phyloP scores from a whole-genome alignment of 2,329 filamentous ascomycete species.

The Diaporthe velutina region DNA sequence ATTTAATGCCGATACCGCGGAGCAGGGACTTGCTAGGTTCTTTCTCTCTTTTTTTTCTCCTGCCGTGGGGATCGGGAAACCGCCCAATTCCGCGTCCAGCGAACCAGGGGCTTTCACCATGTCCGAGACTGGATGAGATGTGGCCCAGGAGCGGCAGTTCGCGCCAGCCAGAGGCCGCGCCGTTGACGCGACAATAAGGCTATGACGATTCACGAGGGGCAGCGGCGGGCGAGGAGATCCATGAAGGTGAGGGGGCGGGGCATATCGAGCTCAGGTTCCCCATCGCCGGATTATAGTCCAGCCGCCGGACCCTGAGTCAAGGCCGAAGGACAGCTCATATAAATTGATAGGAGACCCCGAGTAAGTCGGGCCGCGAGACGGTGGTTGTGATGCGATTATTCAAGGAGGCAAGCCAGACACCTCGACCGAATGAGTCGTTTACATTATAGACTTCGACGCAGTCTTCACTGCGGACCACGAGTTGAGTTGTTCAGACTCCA shows the following conservation, averaged over 20 bases:
- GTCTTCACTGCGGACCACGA: background rate
- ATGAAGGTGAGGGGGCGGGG: conserved; percentile 31
- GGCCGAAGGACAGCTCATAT: background rate
- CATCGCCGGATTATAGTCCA: conserved; percentile 27
- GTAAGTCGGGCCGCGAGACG: background rate
- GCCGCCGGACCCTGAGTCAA: conserved; percentile 20
- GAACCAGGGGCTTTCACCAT: background rate
- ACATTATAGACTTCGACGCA: background rate
- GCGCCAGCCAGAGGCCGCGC: conserved; percentile 17
- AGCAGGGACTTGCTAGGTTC: conserved; percentile 17
- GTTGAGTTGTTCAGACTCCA: background rate
- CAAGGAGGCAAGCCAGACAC: background rate
- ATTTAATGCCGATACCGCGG: conserved; percentile 11
- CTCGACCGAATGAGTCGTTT: background rate
- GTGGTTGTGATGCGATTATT: background rate
- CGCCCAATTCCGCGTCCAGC: background rate
- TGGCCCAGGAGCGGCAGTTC: conserved; percentile 26
- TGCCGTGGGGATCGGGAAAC: conserved; percentile 16
- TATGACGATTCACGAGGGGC: conserved; percentile 27
- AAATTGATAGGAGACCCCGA: conserved; percentile 10
- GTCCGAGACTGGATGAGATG: background rate
- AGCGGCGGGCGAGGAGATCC: conserved; percentile 14
- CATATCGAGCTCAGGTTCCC: conserved; percentile 7
- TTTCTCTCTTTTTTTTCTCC: background rate
- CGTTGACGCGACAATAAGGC: background rate